Percentiles rank a stretch among this genome's conserved stretches.
These are phyloP conservation scores for Malus hybrid DNA, from an alignment of 331 rosid genomes.

Conservation along the genomic window DNA sequence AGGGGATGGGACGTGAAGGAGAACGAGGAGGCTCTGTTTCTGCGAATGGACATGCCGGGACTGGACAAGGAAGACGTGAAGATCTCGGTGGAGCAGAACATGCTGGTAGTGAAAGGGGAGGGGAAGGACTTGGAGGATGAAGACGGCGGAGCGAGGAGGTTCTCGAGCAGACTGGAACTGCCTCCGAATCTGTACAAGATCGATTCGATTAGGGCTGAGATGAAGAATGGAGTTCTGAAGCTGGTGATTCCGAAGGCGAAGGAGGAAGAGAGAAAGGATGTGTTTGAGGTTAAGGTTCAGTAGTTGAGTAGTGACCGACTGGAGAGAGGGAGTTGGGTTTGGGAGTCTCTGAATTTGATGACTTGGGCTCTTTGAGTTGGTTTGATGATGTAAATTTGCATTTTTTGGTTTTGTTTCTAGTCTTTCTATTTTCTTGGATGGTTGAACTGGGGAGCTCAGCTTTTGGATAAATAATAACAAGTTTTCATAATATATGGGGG, in stretches of 20 bases:
- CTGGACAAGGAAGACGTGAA: constrained; percentile 58
- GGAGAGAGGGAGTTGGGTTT: neutral
- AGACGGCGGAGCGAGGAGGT: constrained; percentile 31
- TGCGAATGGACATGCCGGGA: constrained; percentile 78
- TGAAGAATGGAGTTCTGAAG: constrained; percentile 77
- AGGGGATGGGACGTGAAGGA: constrained; percentile 70
- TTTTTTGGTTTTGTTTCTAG: too few relatives aligned
- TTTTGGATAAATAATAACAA: too few relatives aligned
- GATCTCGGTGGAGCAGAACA: constrained; percentile 62
- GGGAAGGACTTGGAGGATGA: constrained; percentile 34
- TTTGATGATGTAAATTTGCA: too few relatives aligned
- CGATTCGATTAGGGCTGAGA: constrained; percentile 64
- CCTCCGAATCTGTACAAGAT: constrained; percentile 45
- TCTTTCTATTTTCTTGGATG: too few relatives aligned
- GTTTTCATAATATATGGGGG: too few relatives aligned
- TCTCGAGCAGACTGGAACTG: constrained; percentile 52
- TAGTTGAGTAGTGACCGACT: neutral
- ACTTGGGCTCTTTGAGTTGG: too few relatives aligned
- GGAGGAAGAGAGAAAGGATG: constrained; percentile 54
- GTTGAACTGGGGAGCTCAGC: too few relatives aligned
- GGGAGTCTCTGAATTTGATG: neutral
- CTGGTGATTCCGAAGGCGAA: constrained; percentile 49
- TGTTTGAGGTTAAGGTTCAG: constrained; percentile 30
- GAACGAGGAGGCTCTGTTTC: constrained; percentile 33
- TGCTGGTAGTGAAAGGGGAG: constrained; percentile 52